These are phyloP conservation scores for Westerdykella ornata DNA, from an alignment of 2,329 filamentous ascomycete genomes.

Conservation along the genomic window DNA sequence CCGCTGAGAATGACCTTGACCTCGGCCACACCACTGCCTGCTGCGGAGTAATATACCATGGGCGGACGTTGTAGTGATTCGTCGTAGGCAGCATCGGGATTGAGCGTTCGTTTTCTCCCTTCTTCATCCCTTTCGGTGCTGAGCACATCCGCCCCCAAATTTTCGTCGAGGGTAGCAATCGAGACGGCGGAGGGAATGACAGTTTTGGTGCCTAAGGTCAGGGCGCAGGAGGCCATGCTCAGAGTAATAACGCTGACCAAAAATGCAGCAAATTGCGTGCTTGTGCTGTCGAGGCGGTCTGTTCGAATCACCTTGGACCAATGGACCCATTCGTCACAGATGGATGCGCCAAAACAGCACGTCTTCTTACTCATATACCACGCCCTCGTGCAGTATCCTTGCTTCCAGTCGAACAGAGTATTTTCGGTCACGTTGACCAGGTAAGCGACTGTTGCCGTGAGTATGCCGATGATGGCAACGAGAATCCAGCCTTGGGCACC, in stretches of 20 bases:
- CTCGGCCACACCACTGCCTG: constrained; percentile 92
- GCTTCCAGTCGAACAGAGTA: constrained; percentile 81
- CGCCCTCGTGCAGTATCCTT: constrained; percentile 66
- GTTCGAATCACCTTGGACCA: constrained; percentile 57
- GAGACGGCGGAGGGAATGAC: constrained; percentile 84
- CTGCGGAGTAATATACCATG: constrained; percentile 93
- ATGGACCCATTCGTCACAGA: constrained; percentile 55
- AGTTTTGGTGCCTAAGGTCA: constrained; percentile 88
- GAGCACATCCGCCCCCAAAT: constrained; percentile 60
- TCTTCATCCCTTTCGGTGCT: constrained; percentile 40
- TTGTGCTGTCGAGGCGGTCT: constrained; percentile 44
- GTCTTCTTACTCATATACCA: constrained; percentile 69
- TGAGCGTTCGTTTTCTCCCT: constrained; percentile 38
- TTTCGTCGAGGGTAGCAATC: constrained; percentile 84
- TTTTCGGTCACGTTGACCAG: constrained; percentile 81
- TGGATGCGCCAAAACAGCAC: constrained; percentile 53
- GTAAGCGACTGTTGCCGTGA: constrained; percentile 82
- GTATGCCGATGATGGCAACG: constrained; percentile 78
- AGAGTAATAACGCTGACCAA: constrained; percentile 64
- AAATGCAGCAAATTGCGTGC: constrained; percentile 74
- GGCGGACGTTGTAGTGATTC: constrained; percentile 49
- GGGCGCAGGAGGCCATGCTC: constrained; percentile 63
- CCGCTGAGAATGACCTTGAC: constrained; percentile 97
- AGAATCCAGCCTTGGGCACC: constrained; percentile 90
- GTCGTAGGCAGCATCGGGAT: constrained; percentile 37